Percentiles rank a stretch among this genome's conserved stretches.
Conservation (phyloP, 441 rosid species). For the Erysimum pusillum region DNA sequence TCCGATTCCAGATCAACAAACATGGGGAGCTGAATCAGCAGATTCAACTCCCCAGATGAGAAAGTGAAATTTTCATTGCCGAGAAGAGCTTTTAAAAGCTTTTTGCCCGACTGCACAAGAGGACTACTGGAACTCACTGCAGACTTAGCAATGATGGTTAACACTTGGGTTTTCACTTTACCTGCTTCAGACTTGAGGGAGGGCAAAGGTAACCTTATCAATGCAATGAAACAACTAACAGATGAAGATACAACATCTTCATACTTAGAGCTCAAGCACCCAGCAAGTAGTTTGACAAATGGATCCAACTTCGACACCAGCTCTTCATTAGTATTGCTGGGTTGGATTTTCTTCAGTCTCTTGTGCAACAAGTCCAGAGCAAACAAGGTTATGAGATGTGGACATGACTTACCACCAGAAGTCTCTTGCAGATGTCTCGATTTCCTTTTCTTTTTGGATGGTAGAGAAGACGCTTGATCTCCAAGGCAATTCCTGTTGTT, state of each 20-base stretch:
- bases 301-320: conserved; percentile 85
- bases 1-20: conserved; percentile 85
- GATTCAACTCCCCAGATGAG: conserved; percentile 71
- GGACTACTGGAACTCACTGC: conserved; percentile 63
- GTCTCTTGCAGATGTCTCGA: conserved; percentile 48
- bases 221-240: conserved; percentile 75
- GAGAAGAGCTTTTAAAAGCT: conserved; percentile 78
- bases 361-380: conserved; percentile 75
- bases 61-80: conserved; percentile 65
- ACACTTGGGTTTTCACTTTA: conserved; percentile 71
- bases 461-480: conserved; percentile 45
- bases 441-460: conserved; percentile 36
- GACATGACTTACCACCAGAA: conserved; percentile 57
- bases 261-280: conserved; percentile 84
- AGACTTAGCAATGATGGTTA: conserved; percentile 70
- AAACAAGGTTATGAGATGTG: conserved; percentile 80
- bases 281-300: conserved; percentile 70
- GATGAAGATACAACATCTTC: conserved; percentile 81
- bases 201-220: conserved; percentile 81
- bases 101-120: conserved; percentile 79
- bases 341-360: conserved; percentile 61
- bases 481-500: conserved; percentile 55
- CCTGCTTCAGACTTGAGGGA: conserved; percentile 82
- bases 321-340: conserved; percentile 54
- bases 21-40: conserved; percentile 77